A percentile compares a stretch with the other conserved stretches of the same genome.
These are phyloP conservation scores for Musa balbisiana DNA, from an alignment of 202 grass and related monocot genomes.

Conservation along the genomic window DNA sequence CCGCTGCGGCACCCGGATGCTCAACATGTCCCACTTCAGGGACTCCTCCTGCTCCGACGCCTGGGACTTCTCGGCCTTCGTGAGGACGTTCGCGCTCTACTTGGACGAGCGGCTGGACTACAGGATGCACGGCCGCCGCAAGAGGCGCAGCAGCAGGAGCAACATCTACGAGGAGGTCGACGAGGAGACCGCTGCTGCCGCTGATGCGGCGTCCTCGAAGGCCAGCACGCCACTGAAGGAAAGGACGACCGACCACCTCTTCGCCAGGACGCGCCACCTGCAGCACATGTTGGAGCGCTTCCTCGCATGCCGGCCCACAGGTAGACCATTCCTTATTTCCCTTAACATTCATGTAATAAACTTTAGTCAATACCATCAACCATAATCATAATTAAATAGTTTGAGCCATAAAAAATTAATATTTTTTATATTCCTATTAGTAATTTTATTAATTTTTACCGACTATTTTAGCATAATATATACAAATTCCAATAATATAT, in stretches of 20 bases:
- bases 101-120: conserved; percentile 58
- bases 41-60: conserved; percentile 47
- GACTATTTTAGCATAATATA: no score
- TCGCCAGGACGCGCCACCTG: conserved; percentile 43
- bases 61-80: conserved; percentile 88
- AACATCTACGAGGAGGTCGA: conserved; percentile 15
- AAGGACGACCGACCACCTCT: conserved; percentile 53
- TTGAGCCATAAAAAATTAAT: not conserved
- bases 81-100: conserved; percentile 74
- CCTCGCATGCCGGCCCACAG: conserved; percentile 60
- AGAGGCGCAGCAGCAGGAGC: not conserved
- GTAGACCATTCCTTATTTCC: not conserved
- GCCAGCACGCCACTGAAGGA: conserved; percentile 39
- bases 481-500: no score
- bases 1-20: conserved; percentile 65
- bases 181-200: conserved; percentile 5
- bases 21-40: conserved; percentile 86
- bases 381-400: not conserved
- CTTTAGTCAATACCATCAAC: no score
- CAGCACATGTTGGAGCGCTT: conserved; percentile 62
- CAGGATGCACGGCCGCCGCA: conserved; percentile 38
- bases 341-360: no score
- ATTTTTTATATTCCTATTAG: no score
- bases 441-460: no score
- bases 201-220: not conserved